Evolutionary conservation across 495 filamentous ascomycete species (phyloP).

Genomic region (Glutinoglossum americanum): DNA sequence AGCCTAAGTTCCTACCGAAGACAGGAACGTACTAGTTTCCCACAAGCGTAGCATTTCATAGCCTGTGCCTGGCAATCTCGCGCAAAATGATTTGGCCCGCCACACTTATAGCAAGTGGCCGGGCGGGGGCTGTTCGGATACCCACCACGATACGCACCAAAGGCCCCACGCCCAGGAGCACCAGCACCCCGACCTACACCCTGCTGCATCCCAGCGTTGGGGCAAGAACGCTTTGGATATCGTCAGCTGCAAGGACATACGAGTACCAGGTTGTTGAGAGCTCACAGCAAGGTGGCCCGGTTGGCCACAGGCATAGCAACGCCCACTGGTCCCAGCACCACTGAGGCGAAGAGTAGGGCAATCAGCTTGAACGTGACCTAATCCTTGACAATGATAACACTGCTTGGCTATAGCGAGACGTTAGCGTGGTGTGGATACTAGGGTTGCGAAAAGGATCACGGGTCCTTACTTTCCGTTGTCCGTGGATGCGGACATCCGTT

Average conservation of each 20-base stretch:
- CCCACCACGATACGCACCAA: slow-evolving; percentile 44
- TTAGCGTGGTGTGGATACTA: slow-evolving; percentile 8
- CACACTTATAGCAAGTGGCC: slow-evolving; percentile 98
- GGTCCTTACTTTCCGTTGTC: slow-evolving; percentile 65
- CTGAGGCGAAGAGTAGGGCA: slow-evolving; percentile 92
- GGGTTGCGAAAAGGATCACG: neutral
- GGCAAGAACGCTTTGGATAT: slow-evolving; percentile 52
- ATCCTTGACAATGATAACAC: slow-evolving; percentile 98
- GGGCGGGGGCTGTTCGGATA: slow-evolving; percentile 47
- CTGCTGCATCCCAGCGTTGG: slow-evolving; percentile 36
- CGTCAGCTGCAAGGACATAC: slow-evolving; percentile 2
- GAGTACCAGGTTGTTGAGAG: slow-evolving; percentile 9
- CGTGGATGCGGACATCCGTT: slow-evolving; percentile 90
- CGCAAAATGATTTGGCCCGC: slow-evolving; percentile 95
- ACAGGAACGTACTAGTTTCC: slow-evolving; percentile 43
- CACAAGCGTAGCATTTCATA: slow-evolving; percentile 99
- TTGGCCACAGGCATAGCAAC: slow-evolving; percentile 92
- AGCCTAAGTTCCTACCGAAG: neutral
- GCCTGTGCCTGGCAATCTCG: slow-evolving; percentile 98
- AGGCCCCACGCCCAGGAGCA: slow-evolving; percentile 44
- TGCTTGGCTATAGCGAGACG: slow-evolving; percentile 51
- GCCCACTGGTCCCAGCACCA: slow-evolving; percentile 52
- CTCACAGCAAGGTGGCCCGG: slow-evolving; percentile 71
- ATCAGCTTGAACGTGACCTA: slow-evolving; percentile 96
- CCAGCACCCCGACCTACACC: slow-evolving; percentile 38